phyloP scores from a whole-genome alignment of 495 filamentous ascomycete genomes.

The Penicillium longicatenatum region DNA sequence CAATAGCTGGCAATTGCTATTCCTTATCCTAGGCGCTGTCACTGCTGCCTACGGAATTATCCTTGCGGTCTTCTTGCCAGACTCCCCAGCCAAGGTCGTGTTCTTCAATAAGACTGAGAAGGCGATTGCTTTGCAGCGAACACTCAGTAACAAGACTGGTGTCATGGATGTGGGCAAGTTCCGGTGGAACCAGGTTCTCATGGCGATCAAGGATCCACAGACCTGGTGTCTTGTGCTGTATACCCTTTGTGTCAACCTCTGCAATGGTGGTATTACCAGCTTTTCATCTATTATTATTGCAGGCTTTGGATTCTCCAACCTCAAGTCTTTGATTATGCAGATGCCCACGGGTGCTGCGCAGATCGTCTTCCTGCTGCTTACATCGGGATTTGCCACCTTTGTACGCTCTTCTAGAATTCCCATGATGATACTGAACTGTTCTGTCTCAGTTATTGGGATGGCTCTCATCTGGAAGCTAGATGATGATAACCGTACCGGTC shows the following conservation, averaged over 20 bases:
- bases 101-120: constrained; percentile 49
- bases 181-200: constrained; percentile 55
- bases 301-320: constrained; percentile 42
- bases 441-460: constrained; percentile 52
- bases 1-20: constrained; percentile 39
- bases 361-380: constrained; percentile 38
- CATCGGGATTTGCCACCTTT: constrained; percentile 33
- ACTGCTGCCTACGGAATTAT: constrained; percentile 41
- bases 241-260: constrained; percentile 43
- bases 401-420: constrained; percentile 29
- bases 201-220: constrained; percentile 54
- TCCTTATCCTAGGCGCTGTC: constrained; percentile 41
- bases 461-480: constrained; percentile 60
- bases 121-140: constrained; percentile 56
- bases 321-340: constrained; percentile 39
- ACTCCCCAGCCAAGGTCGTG: constrained; percentile 48
- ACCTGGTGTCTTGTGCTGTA: constrained; percentile 48
- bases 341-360: constrained; percentile 41
- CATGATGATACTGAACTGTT: constrained; percentile 36
- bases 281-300: constrained; percentile 45
- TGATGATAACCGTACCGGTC: constrained; percentile 47
- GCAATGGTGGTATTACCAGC: constrained; percentile 48
- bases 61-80: constrained; percentile 46
- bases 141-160: constrained; percentile 58
- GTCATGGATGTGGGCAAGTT: constrained; percentile 60